These are phyloP conservation scores for Dioscorea cayenensis DNA, from an alignment of 116 monocot species.

Conservation along the genomic window DNA sequence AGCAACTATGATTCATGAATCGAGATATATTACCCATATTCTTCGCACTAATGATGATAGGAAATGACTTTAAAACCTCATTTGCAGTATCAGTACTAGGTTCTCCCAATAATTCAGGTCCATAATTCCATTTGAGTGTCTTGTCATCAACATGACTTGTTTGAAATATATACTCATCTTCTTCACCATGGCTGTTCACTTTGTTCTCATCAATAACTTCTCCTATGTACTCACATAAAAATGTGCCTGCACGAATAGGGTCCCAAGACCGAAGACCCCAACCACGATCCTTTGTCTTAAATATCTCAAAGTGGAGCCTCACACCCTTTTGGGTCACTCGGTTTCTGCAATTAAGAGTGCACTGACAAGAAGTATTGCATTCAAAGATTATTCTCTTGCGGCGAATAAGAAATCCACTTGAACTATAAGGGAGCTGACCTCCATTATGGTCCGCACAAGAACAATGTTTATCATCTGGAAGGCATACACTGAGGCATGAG, in stretches of 20 bases:
- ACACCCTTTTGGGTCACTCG: slow-evolving; percentile 59
- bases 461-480: slow-evolving; percentile 54
- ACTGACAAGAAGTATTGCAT: slow-evolving; percentile 47
- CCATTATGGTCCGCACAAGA: slow-evolving; percentile 55
- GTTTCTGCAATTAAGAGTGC: slow-evolving; percentile 59
- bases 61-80: slow-evolving; percentile 25
- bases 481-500: slow-evolving; percentile 42
- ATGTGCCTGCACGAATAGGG: slow-evolving; percentile 64
- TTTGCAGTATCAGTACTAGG: slow-evolving; percentile 24
- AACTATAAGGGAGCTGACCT: slow-evolving; percentile 60
- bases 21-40: slow-evolving; percentile 66
- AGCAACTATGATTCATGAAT: slow-evolving; percentile 87
- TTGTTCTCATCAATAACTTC: slow-evolving; percentile 40
- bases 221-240: slow-evolving; percentile 74
- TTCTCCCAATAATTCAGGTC: slow-evolving; percentile 66
- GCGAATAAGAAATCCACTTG: slow-evolving; percentile 50
- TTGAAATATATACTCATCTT: slow-evolving; percentile 56
- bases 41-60: slow-evolving; percentile 50
- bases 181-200: slow-evolving; percentile 29
- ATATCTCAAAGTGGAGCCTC: slow-evolving; percentile 71
- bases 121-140: slow-evolving; percentile 62
- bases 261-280: slow-evolving; percentile 92
- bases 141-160: slow-evolving; percentile 31
- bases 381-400: slow-evolving; percentile 59
- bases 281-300: slow-evolving; percentile 57